Base-by-base conservation (phyloP, 2,329 filamentous ascomycete genomes). In the Cadophora sp. region DNA sequence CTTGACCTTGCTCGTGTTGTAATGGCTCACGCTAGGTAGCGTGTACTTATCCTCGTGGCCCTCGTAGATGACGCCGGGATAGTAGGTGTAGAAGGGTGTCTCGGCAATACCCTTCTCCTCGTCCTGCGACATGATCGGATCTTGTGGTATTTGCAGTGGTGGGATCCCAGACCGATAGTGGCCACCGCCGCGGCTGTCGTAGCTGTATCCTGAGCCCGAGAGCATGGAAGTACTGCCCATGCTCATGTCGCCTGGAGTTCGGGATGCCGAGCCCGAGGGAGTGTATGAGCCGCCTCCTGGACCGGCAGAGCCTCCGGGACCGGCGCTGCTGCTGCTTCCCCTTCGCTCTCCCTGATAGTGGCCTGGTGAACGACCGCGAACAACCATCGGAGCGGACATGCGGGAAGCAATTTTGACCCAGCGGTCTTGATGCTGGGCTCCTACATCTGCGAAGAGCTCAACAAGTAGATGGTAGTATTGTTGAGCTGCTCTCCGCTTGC, bases 391-490 rank as follows among this genome's bases (percentile, higher is more conserved):
- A 51, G 87, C 84, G 14, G 88, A 90, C 70, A 87, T 82, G 55
- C 82, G 82, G 50, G 84, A 83, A 1, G 88, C 88, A 64, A 91
- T 81, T 69, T 87, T 86, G 58, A 89, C 80, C 83, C 84, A 90
- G 24, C 83, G 79, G 1, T 78, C 77, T 1, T 71, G 51, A 50
- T 73, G 68, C 16, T 74, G 72, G 8, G 62, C 73, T 7, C 83
- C 80, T 4, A 89, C 78, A 73, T 90, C 86, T 14, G 85, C 89
- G 73, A 85, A 88, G 1, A 91, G 83, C 74, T 92, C 89, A 4
- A 92, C 88, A 46, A 92, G 85, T 19, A 93, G 81, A 73, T 91
- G 89, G 76, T 92, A 92, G 75, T 90, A 92, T 72, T 92, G 90
- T 73, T 93, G 90, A 55, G 90, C 89, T 2, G 90, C 90, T 59